Percentiles rank a stretch among this genome's conserved stretches.
These are phyloP conservation scores for Ligustrum vulgare DNA, from an alignment of 257 asterid species.

Conservation along the genomic window DNA sequence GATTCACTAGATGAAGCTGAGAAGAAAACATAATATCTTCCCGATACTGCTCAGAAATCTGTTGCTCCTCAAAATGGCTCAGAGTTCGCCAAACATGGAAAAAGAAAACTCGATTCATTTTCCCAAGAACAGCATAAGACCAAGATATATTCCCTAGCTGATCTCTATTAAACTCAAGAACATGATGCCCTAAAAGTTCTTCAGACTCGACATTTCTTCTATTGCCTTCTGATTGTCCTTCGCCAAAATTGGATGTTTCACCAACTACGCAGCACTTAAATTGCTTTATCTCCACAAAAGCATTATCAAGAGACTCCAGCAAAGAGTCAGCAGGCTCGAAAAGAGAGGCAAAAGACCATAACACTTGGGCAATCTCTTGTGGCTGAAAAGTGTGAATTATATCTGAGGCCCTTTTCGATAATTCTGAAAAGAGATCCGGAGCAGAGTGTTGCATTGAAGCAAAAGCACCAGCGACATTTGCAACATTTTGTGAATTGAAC, in stretches of 20 bases:
- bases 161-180: constrained; percentile 56
- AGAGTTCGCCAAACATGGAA: constrained; percentile 60
- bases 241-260: constrained; percentile 33
- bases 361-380: constrained; percentile 84
- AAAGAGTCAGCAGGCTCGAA: constrained; percentile 62
- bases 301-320: constrained; percentile 67
- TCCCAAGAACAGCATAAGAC: constrained; percentile 92
- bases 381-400: constrained; percentile 68
- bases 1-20: constrained; percentile 74
- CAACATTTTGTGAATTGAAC: constrained; percentile 86
- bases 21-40: constrained; percentile 85
- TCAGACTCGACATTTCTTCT: constrained; percentile 8
- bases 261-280: constrained; percentile 34
- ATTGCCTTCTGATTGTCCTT: constrained; percentile 28
- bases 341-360: constrained; percentile 98
- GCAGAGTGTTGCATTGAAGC: constrained; percentile 97
- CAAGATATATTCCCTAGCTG: constrained; percentile 81
- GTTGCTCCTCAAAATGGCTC: constrained; percentile 57
- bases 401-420: constrained; percentile 62
- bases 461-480: constrained; percentile 90
- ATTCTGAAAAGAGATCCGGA: constrained; percentile 63
- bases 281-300: constrained; percentile 42
- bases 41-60: constrained; percentile 61
- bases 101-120: constrained; percentile 56
- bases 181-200: constrained; percentile 21